Evolutionary conservation across 305 asterid genomes (phyloP), one percentile per base, ranked within the genome.

Genomic region (Fraxinus latifolia): DNA sequence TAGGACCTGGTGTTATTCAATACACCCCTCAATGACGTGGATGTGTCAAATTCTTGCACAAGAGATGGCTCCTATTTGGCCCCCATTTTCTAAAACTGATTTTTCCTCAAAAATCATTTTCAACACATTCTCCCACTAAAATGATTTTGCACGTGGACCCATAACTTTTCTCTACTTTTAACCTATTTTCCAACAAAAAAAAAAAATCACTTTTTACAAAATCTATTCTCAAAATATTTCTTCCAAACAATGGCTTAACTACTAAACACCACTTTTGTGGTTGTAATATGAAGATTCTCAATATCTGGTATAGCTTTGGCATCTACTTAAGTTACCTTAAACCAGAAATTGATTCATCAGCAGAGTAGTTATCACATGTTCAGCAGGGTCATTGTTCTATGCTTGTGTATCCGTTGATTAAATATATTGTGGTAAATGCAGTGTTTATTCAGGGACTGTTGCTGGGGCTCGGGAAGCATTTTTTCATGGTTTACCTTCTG

Each of bases 391-490:
- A 31, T 71, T 71, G 53, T 27, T 74, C 29, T 32, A 32, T 42
- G 19, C 23, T 6, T 19, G 15, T 44, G 83, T 70, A 67, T 79
- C 39, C 17, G 74, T 70, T 85, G 82, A 79, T 76, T 82, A 79
- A 76, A 68, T 74, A 65, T 79, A 74, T 78, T 85, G 25, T 15
- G 81, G 79, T 87, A 73, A 70, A 78, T 88, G 86, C 93, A 95
- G 98, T 76, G 85, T 89, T 80, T 94, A 94, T 87, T 95, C 98
- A 44, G 98, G 97, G 79, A 94, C 97, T 2, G 98, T 95, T 21
- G 99, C 93, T 31, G 99, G 99, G 85, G 99, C 98, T 67, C 91
- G 99, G 4, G 98, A 95, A 88, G 97, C 95, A 29, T 93, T 92
- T 86, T 86, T 95, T 47, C 79, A 86, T 85, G 96, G 87, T 80